Conservation (phyloP, 306 rosid genomes). For the Quercus parvula region DNA sequence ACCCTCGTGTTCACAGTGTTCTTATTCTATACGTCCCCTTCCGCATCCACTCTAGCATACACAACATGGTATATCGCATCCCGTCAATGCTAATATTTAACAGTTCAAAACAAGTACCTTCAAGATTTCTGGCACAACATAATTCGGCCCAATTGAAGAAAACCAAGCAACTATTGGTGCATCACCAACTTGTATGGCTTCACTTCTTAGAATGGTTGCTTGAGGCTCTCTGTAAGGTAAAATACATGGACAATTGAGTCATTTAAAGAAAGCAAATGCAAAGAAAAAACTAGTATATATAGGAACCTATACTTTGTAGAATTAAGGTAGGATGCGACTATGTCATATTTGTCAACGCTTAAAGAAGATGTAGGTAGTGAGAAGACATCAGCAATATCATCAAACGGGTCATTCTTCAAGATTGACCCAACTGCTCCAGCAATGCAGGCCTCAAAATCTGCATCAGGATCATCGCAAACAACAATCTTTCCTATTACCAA, state of each 20-base stretch:
- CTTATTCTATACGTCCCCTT: no score
- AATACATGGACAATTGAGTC: no score
- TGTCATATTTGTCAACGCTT: neutral
- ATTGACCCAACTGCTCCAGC: neutral
- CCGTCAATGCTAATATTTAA: no score
- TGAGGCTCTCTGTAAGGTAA: neutral
- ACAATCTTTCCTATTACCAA: neutral
- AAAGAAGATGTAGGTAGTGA: neutral
- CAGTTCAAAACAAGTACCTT: neutral
- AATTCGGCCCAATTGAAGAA: neutral
- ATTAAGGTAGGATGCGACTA: neutral
- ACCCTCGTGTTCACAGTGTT: no score
- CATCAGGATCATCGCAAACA: neutral
- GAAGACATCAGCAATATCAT: neutral
- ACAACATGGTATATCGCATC: no score
- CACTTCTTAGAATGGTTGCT: neutral
- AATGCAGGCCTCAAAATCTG: neutral
- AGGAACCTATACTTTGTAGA: neutral
- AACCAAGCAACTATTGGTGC: neutral
- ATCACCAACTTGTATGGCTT: neutral
- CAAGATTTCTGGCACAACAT: neutral
- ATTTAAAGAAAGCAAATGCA: no score
- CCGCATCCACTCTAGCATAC: no score
- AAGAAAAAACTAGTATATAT: neutral
- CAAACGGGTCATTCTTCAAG: neutral